phyloP scores from a whole-genome alignment of 1,139 yeast species.

The Candida sojae region DNA sequence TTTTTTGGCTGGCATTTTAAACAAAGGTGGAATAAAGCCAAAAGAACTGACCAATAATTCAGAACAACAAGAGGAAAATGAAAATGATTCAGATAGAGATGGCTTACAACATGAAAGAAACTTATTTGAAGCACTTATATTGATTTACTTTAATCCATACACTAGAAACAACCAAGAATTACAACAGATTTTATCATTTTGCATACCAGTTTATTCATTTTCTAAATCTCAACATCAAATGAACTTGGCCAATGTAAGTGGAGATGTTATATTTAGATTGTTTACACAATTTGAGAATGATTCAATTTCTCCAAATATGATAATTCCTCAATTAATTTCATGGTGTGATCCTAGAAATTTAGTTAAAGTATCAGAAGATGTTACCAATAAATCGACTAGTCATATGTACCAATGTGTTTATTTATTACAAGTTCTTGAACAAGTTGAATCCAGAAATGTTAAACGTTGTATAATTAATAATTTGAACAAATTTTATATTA shows the following conservation, averaged over 20 bases:
- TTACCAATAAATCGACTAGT: slow-evolving; percentile 41
- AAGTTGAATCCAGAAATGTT: slow-evolving; percentile 52
- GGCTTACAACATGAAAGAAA: slow-evolving; percentile 34
- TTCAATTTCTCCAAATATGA: slow-evolving; percentile 52
- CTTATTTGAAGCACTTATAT: slow-evolving; percentile 67
- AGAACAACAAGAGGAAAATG: slow-evolving; percentile 9
- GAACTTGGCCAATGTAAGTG: slow-evolving; percentile 61
- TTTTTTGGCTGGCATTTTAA: slow-evolving; percentile 72
- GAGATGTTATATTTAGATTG: slow-evolving; percentile 66
- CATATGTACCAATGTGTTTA: slow-evolving; percentile 64
- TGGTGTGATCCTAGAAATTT: slow-evolving; percentile 86
- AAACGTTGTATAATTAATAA: slow-evolving; percentile 58
- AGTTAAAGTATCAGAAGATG: slow-evolving; percentile 51
- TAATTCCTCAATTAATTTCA: slow-evolving; percentile 72
- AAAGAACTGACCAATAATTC: slow-evolving; percentile 4
- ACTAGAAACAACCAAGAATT: slow-evolving; percentile 65
- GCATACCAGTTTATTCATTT: slow-evolving; percentile 87
- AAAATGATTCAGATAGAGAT: slow-evolving; percentile 17
- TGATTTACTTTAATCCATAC: slow-evolving; percentile 74
- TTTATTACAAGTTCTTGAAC: slow-evolving; percentile 52
- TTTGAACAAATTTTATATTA: slow-evolving; percentile 48
- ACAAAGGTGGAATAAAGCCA: slow-evolving; percentile 10
- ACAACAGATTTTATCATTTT: slow-evolving; percentile 81
- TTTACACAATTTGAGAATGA: slow-evolving; percentile 27
- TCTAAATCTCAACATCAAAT: slow-evolving; percentile 77